Evolutionary conservation across 2,329 filamentous ascomycete genomes (phyloP).

Genomic region (Cladophialophora bantiana): DNA sequence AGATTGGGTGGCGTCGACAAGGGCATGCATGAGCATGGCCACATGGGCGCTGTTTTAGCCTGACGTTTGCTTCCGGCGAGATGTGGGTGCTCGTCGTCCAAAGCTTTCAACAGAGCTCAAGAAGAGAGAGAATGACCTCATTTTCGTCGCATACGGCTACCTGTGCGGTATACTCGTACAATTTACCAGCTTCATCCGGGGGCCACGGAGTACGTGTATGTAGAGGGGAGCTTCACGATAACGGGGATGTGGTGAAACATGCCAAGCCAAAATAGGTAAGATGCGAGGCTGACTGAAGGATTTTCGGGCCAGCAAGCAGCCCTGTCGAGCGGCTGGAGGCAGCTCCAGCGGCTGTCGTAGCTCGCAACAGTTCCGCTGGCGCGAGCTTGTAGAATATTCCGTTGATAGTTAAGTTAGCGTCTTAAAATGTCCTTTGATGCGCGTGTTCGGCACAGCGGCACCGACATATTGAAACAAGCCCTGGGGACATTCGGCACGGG

Average conservation of each 20-base stretch:
- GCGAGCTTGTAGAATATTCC: too few relatives aligned
- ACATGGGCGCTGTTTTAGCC: not conserved
- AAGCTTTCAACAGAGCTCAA: not conserved
- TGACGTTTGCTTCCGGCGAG: not conserved
- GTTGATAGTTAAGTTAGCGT: too few relatives aligned
- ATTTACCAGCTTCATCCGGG: not conserved
- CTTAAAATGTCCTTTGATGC: too few relatives aligned
- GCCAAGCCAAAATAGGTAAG: not conserved
- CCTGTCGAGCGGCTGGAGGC: not conserved
- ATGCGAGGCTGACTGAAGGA: not conserved
- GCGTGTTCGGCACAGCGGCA: too few relatives aligned
- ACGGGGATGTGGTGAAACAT: not conserved
- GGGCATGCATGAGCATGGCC: slow-evolving; percentile 1
- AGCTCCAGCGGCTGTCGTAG: too few relatives aligned
- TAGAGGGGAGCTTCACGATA: not conserved
- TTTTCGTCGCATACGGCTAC: not conserved
- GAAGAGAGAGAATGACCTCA: not conserved
- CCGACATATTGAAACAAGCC: too few relatives aligned
- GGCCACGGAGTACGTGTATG: not conserved
- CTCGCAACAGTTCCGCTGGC: too few relatives aligned
- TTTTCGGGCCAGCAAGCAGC: not conserved
- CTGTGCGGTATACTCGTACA: not conserved
- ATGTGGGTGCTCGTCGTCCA: not conserved
- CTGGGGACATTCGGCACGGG: too few relatives aligned
- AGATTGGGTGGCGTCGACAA: not conserved